Conservation (phyloP, 352 stramenopile genomes). For the Globisporangium apiculatum region DNA sequence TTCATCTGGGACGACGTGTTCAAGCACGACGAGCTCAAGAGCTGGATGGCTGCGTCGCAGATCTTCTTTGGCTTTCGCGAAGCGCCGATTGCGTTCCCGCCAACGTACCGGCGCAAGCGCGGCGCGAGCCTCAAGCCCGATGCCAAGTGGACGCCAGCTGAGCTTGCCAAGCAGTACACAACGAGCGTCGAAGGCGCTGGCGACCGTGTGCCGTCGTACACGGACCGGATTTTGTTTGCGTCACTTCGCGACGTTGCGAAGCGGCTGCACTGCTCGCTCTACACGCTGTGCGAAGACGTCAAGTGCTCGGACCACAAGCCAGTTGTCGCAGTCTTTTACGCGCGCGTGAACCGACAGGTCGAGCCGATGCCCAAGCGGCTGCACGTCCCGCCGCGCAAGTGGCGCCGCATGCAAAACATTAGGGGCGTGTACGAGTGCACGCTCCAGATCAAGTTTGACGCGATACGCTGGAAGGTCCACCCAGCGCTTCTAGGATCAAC, state of each 20-base stretch:
- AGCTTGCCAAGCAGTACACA: constrained; percentile 50
- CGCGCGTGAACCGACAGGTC: constrained; percentile 48
- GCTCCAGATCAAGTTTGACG: constrained; percentile 42
- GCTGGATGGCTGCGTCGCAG: constrained; percentile 36
- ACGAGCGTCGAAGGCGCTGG: constrained; percentile 45
- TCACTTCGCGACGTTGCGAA: constrained; percentile 64
- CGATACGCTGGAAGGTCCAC: constrained; percentile 40
- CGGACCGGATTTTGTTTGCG: constrained; percentile 83
- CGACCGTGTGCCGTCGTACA: constrained; percentile 82
- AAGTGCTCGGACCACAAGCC: constrained; percentile 82
- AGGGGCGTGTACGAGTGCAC: constrained; percentile 49
- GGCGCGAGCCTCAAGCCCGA: constrained; percentile 14
- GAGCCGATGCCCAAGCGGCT: constrained; percentile 41
- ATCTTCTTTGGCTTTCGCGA: constrained; percentile 80
- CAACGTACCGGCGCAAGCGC: constrained; percentile 65
- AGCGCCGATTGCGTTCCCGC: constrained; percentile 64
- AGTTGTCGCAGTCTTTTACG: constrained; percentile 66
- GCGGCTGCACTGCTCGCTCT: constrained; percentile 54
- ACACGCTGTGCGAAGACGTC: constrained; percentile 69
- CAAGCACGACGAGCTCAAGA: constrained; percentile 63
- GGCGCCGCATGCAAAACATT: constrained; percentile 31
- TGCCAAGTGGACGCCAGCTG: constrained; percentile 12
- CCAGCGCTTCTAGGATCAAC: constrained; percentile 12
- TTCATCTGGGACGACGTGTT: constrained; percentile 56
- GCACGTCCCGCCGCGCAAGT: constrained; percentile 40